Conservation (phyloP, 805 yeast species). For the Vanderwaltozyma tropicalis region DNA sequence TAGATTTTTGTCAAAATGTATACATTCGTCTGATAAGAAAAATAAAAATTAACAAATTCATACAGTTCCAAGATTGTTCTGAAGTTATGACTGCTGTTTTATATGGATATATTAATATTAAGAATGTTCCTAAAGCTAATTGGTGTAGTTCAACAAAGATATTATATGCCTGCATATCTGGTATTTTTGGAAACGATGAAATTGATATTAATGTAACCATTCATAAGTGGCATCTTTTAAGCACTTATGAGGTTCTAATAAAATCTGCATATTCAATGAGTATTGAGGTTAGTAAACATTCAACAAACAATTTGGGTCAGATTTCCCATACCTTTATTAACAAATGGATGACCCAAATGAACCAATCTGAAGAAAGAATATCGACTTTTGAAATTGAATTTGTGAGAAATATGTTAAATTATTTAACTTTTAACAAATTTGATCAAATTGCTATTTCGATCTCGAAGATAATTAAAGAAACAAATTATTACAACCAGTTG, state of each 20-base stretch:
- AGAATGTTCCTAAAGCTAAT: slow-evolving; percentile 1
- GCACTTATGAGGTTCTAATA: slow-evolving; percentile 24
- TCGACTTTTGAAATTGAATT: slow-evolving; percentile 19
- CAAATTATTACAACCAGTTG: slow-evolving; percentile 6
- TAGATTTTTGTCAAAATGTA: slow-evolving; percentile 10
- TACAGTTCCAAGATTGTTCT: slow-evolving; percentile 10
- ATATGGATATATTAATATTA: slow-evolving; percentile 5
- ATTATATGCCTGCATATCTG: slow-evolving; percentile 8
- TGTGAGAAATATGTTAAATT: slow-evolving; percentile 14
- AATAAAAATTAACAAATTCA: slow-evolving; percentile 5
- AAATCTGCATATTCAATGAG: slow-evolving; percentile 28
- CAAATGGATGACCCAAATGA: slow-evolving; percentile 21
- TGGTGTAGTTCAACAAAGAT: slow-evolving; percentile 20
- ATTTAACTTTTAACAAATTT: slow-evolving; percentile 20
- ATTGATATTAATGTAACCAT: neutral
- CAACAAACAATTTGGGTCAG: slow-evolving; percentile 23
- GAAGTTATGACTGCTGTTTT: slow-evolving; percentile 23
- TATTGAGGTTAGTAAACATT: slow-evolving; percentile 26
- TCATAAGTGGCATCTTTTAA: slow-evolving; percentile 15
- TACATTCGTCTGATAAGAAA: slow-evolving; percentile 8
- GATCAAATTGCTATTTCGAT: slow-evolving; percentile 14
- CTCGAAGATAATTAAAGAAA: slow-evolving; percentile 2
- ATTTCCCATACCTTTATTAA: slow-evolving; percentile 24
- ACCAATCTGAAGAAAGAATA: slow-evolving; percentile 1
- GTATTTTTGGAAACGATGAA: slow-evolving; percentile 2